Evolutionary conservation across 257 asterid genomes (phyloP).

Genomic region (Ajuga chamaepitys): DNA sequence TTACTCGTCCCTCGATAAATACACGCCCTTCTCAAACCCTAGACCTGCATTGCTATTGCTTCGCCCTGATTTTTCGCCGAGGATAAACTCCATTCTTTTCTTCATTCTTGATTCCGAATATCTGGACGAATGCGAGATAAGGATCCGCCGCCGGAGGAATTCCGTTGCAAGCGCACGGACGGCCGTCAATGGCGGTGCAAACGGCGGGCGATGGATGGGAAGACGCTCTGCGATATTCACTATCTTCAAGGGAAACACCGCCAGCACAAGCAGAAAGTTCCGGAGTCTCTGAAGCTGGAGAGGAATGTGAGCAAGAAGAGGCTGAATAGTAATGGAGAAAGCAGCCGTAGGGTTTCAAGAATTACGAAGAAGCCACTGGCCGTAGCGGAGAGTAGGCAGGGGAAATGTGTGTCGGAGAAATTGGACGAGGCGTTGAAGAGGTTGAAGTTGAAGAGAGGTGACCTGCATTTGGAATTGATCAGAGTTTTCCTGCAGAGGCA

Average conservation of each 20-base stretch:
- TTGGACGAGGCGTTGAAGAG: slow-evolving; percentile 78
- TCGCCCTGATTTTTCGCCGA: neutral
- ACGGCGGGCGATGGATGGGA: slow-evolving; percentile 69
- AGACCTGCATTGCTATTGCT: neutral
- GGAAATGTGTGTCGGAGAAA: slow-evolving; percentile 56
- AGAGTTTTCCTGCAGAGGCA: slow-evolving; percentile 75
- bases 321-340: slow-evolving; percentile 21
- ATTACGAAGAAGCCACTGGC: slow-evolving; percentile 16
- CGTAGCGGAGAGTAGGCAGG: slow-evolving; percentile 34
- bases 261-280: slow-evolving; percentile 72
- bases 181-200: slow-evolving; percentile 99
- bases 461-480: slow-evolving; percentile 78
- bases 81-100: neutral
- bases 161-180: slow-evolving; percentile 95
- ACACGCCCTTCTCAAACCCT: slow-evolving; percentile 37
- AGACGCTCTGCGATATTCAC: slow-evolving; percentile 86
- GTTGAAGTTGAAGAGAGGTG: slow-evolving; percentile 81
- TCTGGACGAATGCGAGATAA: slow-evolving; percentile 31
- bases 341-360: slow-evolving; percentile 34
- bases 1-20: slow-evolving; percentile 19
- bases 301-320: slow-evolving; percentile 42
- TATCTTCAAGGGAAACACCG: slow-evolving; percentile 82
- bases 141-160: slow-evolving; percentile 69
- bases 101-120: neutral
- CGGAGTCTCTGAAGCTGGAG: slow-evolving; percentile 80